phyloP scores from a whole-genome alignment of 306 rosid species.

The Gastrolobium bilobum region DNA sequence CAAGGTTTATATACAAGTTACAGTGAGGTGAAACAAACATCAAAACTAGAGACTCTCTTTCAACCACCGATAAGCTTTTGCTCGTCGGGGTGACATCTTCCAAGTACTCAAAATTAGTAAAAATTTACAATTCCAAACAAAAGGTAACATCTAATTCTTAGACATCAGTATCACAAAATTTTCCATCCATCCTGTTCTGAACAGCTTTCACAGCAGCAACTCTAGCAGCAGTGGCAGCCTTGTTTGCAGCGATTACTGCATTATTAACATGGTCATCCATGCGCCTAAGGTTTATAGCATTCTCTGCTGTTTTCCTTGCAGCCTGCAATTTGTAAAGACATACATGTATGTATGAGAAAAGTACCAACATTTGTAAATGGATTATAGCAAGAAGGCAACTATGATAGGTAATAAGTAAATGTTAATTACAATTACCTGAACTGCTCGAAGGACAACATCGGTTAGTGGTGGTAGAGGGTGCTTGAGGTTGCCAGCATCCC shows the following conservation, averaged over 20 bases:
- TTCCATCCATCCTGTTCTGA: constrained; percentile 92
- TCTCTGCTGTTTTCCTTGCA: constrained; percentile 82
- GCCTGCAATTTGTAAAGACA: constrained; percentile 60
- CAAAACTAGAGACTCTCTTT: constrained; percentile 53
- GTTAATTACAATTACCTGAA: constrained; percentile 67
- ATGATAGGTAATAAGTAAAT: background rate
- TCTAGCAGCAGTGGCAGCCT: constrained; percentile 96
- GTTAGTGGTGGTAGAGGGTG: constrained; percentile 66
- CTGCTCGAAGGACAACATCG: constrained; percentile 72
- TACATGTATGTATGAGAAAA: background rate
- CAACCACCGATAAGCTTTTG: constrained; percentile 82
- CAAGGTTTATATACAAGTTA: constrained; percentile 82
- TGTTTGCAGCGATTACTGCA: constrained; percentile 83
- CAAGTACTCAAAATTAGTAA: constrained; percentile 66
- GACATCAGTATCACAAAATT: constrained; percentile 77
- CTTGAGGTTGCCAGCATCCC: constrained; percentile 93
- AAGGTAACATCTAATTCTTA: constrained; percentile 54
- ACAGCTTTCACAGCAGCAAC: constrained; percentile 99
- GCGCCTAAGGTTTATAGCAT: constrained; percentile 69
- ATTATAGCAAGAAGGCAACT: background rate
- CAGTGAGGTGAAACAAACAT: constrained; percentile 65
- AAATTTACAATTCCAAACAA: constrained; percentile 69
- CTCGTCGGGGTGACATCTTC: constrained; percentile 76
- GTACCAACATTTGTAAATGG: background rate
- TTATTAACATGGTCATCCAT: constrained; percentile 85